Base-by-base conservation (phyloP, 805 yeast species). In the Kluyveromyces lactis region DNA sequence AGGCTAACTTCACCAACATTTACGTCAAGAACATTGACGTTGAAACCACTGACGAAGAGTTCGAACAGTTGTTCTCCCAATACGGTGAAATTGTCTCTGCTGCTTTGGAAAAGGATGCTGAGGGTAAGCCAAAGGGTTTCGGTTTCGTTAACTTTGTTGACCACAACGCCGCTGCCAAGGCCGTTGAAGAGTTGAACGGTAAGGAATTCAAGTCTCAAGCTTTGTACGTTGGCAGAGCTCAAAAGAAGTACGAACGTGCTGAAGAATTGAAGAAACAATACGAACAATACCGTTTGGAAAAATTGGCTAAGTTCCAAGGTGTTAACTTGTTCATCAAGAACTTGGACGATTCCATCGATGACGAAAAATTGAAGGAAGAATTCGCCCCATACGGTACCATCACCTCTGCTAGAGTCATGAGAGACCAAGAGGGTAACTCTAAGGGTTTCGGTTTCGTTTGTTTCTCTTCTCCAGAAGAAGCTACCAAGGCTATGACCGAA, bases 361-460 rank as follows among this genome's bases (percentile, higher is more conserved):
- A 90, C 58, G 97, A 85, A 66, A 77, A 76, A 67, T 79, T 92
- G 63, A 78, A 75, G 63, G 95, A 86, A 71, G 96, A 86, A 69
- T 92, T 92, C 65, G 72, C 85, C 58, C 86, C 92, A 51, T 87
- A 81, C 65, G 98, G 98, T 64, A 69, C 84, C 60, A 92, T 92
- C 71, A 85, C 97, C 51, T 86, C 96, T 45, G 96, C 89, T 53
- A 87, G 84, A 71, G 94, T 90, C 53, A 90, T 92, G 97, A 78
- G 82, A 58, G 95, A 86, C 63, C 97, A 89, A 58, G 66, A 77
- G 47, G 97, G 95, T 56, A 86, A 86, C 71, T 86, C 97, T 49
- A 90, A 86, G 75, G 97, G 97, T 53, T 92, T 92, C 65, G 98
- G 98, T 61, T 92, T 92, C 64, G 98, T 92, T 55, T 87, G 98